Percentiles rank a stretch among this genome's conserved stretches.
These are phyloP conservation scores for Lithohypha guttulata DNA, from an alignment of 2,329 filamentous ascomycete genomes.

Conservation along the genomic window DNA sequence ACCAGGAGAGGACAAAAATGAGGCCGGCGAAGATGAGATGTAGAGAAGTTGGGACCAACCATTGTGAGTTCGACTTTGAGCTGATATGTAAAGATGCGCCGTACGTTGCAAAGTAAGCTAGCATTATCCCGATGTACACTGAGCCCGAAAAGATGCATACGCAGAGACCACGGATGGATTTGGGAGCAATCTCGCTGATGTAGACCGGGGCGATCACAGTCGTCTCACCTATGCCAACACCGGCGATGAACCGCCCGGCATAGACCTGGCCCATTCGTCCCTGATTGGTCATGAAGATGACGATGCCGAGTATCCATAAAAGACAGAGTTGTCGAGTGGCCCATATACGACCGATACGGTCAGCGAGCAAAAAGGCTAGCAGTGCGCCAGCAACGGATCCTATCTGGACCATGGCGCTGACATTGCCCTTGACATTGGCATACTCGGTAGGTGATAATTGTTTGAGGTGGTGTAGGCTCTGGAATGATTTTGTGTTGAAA, in stretches of 20 bases:
- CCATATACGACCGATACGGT: conserved; percentile 24
- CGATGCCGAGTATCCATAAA: conserved; percentile 21
- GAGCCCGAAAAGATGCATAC: conserved; percentile 60
- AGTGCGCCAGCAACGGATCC: conserved; percentile 30
- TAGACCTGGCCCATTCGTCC: conserved; percentile 32
- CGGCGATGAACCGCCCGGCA: conserved; percentile 35
- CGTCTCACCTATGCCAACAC: conserved; percentile 34
- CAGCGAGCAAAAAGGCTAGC: conserved; percentile 24
- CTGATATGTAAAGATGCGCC: conserved; percentile 44
- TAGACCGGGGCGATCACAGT: conserved; percentile 51
- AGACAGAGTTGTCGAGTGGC: conserved; percentile 18
- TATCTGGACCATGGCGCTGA: conserved; percentile 33
- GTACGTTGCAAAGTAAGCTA: conserved; percentile 53
- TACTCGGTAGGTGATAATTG: conserved; percentile 20
- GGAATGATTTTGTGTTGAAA: conserved; percentile 23
- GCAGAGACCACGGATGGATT: conserved; percentile 60
- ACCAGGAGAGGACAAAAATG: conserved; percentile 59
- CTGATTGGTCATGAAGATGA: conserved; percentile 27
- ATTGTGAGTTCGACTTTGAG: conserved; percentile 31
- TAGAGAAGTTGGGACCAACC: conserved; percentile 60
- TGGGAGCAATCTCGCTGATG: conserved; percentile 60
- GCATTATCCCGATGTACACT: conserved; percentile 67
- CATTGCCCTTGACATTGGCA: conserved; percentile 28
- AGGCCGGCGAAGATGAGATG: conserved; percentile 68
- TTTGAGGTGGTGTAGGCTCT: conserved; percentile 14